Conservation (phyloP, 2,329 filamentous ascomycete species). For the Sporothrix luriei region DNA sequence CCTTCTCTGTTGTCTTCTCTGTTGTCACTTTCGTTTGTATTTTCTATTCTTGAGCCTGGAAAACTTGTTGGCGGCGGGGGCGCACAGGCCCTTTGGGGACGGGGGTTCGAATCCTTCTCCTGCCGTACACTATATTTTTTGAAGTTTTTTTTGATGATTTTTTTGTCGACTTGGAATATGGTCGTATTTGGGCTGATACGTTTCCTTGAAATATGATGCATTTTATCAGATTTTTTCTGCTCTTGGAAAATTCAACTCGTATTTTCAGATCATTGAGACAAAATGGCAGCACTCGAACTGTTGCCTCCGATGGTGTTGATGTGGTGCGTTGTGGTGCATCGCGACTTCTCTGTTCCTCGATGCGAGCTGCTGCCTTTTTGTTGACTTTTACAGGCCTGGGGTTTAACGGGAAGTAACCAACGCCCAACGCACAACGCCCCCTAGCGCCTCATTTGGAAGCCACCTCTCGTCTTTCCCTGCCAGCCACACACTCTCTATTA, state of each 20-base stretch:
- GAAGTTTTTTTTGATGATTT: neutral
- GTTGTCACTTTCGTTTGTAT: neutral
- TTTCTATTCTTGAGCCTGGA: neutral
- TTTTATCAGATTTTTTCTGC: neutral
- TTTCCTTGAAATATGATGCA: neutral
- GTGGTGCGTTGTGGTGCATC: neutral
- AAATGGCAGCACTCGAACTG: neutral
- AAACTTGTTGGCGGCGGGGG: slow-evolving; percentile 4
- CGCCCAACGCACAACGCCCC: neutral
- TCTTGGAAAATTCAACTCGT: neutral
- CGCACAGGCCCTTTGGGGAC: slow-evolving; percentile 4
- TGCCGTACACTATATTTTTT: neutral
- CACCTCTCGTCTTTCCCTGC: too few relatives aligned
- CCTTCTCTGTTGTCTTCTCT: neutral
- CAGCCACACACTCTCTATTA: too few relatives aligned
- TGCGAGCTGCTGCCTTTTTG: neutral
- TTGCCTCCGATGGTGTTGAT: neutral
- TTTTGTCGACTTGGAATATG: too few relatives aligned
- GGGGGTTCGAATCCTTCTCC: slow-evolving; percentile 17
- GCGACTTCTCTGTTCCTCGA: neutral
- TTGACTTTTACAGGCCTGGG: neutral
- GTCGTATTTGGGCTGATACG: neutral
- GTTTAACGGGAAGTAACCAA: neutral
- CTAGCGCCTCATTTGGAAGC: too few relatives aligned
- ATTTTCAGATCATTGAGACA: neutral